Base-by-base conservation (phyloP, 352 stramenopile species). In the Globisporangium rhizosaccharum region DNA sequence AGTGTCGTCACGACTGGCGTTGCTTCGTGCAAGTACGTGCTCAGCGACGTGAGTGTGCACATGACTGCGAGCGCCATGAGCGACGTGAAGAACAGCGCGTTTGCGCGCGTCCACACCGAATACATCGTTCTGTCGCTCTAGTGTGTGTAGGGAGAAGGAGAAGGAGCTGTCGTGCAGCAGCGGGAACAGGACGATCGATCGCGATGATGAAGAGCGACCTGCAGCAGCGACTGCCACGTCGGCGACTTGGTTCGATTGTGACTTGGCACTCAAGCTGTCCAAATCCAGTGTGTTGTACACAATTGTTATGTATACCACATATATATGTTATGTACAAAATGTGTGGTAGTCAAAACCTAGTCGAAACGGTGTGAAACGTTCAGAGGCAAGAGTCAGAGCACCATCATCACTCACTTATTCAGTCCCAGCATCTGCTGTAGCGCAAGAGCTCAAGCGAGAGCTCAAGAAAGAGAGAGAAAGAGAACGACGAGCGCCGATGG, bases 101-200 rank as follows among this genome's bases (percentile, higher is more conserved):
- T 94, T 53, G 78, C 81, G 55, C 85, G 80, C 68, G 85, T 92
- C 85, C 82, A 94, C 45, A 92, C 66, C 67, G 85, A 92, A 72
- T 94, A 86, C 85, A 94, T 94, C 20, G 36, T 42, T n/a, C 20
- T n/a, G 18, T 25, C 17, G 44, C 17, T 14, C 39, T 33, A 33
- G 39, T 17, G 39, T 46, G 41, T 46, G n/a, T 7, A 26, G 18
- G n/a, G 44, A 20, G 41, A 5, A 46, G 41, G 0, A 9, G 41
- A 46, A 4, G 15, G 14, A 10, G 44, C 10, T 18, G n/a, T 18
- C 12, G 18, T 3, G 44, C 15, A 46, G 41, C 15, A 14, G 41
- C 10, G 33, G 1, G 33, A 10, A 12, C 33, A 0, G 6, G 39
- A 17, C 44, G 44, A 49, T 49, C 44, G 1, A 9, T 10, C 17